phyloP scores from a whole-genome alignment of 495 filamentous ascomycete genomes.

The Geoglossum glabrum region DNA sequence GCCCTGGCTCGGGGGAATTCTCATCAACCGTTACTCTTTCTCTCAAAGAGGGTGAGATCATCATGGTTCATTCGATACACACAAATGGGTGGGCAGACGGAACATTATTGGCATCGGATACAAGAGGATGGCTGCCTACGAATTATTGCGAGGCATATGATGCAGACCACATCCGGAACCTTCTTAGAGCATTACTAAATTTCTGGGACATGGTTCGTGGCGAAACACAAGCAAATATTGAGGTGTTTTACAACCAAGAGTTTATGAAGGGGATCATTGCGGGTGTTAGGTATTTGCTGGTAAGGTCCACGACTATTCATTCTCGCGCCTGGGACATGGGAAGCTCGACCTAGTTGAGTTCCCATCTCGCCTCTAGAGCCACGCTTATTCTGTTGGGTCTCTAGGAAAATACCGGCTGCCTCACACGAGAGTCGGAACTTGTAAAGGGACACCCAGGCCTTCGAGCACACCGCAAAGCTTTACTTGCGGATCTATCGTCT shows the following conservation, averaged over 20 bases:
- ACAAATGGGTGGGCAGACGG: slow-evolving; percentile 98
- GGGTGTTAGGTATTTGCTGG: slow-evolving; percentile 74
- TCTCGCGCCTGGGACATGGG: background rate
- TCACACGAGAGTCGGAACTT: slow-evolving; percentile 58
- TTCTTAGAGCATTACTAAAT: slow-evolving; percentile 70
- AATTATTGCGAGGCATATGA: slow-evolving; percentile 97
- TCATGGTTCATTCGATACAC: slow-evolving; percentile 91
- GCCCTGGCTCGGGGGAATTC: slow-evolving; percentile 51
- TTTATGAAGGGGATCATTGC: slow-evolving; percentile 85
- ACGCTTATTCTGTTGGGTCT: slow-evolving; percentile 10
- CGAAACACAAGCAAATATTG: slow-evolving; percentile 39
- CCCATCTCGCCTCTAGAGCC: background rate
- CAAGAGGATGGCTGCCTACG: slow-evolving; percentile 89
- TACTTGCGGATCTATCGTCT: slow-evolving; percentile 74
- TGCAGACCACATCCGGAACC: slow-evolving; percentile 58
- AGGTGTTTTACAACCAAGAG: slow-evolving; percentile 64
- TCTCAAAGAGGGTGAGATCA: slow-evolving; percentile 74
- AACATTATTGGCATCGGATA: slow-evolving; percentile 72
- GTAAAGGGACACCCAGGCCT: slow-evolving; percentile 58
- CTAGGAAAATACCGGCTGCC: slow-evolving; percentile 72
- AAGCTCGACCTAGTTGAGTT: slow-evolving; percentile 24
- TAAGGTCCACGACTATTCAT: slow-evolving; percentile 25
- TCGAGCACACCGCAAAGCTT: slow-evolving; percentile 59
- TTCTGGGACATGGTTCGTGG: slow-evolving; percentile 83
- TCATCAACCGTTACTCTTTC: slow-evolving; percentile 68